Base-by-base conservation (phyloP, 2,329 filamentous ascomycete genomes). In the Fusarium sp. region DNA sequence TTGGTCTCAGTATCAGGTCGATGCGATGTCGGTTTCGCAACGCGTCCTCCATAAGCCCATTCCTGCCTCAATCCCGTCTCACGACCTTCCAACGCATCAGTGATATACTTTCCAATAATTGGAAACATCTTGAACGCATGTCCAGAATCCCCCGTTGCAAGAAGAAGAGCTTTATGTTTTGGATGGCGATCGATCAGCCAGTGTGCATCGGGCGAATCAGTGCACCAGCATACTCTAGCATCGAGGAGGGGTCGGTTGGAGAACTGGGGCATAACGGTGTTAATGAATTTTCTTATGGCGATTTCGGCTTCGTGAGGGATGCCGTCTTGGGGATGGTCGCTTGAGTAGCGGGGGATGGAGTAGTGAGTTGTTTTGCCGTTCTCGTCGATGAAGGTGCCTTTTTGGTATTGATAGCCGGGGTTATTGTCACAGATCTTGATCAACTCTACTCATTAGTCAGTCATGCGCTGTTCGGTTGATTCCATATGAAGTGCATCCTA, bases 401-500 rank as follows among this genome's bases (percentile, higher is more conserved):
- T 64, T 0, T 29, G 42, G 33, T 65, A 56, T 4, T 65, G 59
- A 29, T 65, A 65, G 0, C 62, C 62, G 0, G 62, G 62, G 9
- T 65, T 65, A 0, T 65, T 65, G 9, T 65, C 62, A 2, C 62
- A 65, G 4, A 65, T 64, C 25, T 65, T 65, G n/a, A 65, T 64
- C 4, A 25, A 35, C 1, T 64, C 62, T 22, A 22, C 22, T 22
- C 22, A 22, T 22, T 22, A 22, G 22, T 22, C 22, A 22, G 22
- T 22, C 22, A 22, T 22, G 22, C 22, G 22, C 22, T 22, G 22
- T 22, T 22, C 22, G 22, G 22, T 22, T 22, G 22, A 22, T 22
- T 22, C 22, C 22, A 22, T 22, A 22, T 22, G 22, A 22, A 31
- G 5, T 2, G 12, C 0, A 3, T 33, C 42, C n/a, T 3, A 65